phyloP scores from a whole-genome alignment of 164 flowering plant genomes.

The Umbilicus rupestris region DNA sequence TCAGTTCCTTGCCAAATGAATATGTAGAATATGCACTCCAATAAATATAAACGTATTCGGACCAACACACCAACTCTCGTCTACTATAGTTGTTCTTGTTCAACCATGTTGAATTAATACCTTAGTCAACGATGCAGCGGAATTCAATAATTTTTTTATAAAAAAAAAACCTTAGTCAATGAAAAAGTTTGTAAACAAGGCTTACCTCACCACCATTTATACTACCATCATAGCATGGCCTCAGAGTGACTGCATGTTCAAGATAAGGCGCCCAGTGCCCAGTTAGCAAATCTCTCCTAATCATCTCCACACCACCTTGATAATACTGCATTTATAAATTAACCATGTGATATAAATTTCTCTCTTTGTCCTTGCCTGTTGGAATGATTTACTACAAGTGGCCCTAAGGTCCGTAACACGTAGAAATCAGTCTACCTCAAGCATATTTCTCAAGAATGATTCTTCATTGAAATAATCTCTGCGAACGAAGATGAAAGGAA shows the following conservation, averaged over 20 bases:
- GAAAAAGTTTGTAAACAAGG: background rate
- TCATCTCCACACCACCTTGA: constrained; percentile 98
- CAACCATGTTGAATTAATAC: background rate
- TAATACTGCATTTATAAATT: constrained; percentile 35
- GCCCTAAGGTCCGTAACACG: background rate
- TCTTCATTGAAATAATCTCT: constrained; percentile 98
- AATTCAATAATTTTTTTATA: no score
- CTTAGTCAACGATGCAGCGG: background rate
- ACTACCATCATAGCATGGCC: constrained; percentile 86
- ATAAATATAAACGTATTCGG: background rate
- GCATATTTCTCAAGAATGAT: constrained; percentile 93
- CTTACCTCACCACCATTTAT: constrained; percentile 92
- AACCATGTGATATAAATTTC: background rate
- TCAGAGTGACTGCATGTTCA: constrained; percentile 77
- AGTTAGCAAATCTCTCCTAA: constrained; percentile 82
- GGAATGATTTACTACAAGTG: background rate
- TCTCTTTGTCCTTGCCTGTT: background rate
- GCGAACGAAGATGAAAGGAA: constrained; percentile 91
- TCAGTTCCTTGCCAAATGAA: no score
- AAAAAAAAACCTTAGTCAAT: background rate
- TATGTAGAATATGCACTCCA: background rate
- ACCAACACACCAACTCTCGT: background rate
- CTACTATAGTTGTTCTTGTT: background rate
- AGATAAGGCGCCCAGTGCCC: constrained; percentile 94
- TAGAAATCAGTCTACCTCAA: constrained; percentile 49